Evolutionary conservation across 2,329 filamentous ascomycete species (phyloP).

Genomic region (Onygena corvina): DNA sequence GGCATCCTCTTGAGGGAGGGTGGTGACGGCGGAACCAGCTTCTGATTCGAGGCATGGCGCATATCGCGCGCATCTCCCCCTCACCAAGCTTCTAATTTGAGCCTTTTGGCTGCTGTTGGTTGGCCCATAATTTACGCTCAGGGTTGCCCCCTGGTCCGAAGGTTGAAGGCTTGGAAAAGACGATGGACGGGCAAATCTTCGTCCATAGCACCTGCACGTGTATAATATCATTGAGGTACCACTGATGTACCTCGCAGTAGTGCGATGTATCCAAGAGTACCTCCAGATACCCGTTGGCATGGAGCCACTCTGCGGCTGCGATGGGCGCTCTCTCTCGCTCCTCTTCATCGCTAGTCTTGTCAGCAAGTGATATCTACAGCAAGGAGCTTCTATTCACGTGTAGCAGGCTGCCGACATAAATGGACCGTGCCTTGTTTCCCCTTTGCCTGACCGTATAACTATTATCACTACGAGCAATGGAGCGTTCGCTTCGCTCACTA

Average conservation of each 20-base stretch:
- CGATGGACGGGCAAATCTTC: not conserved
- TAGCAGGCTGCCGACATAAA: not conserved
- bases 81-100: slow-evolving; percentile 4
- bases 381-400: not conserved
- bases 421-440: too few relatives aligned
- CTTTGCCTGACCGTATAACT: too few relatives aligned
- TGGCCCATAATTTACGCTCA: not conserved
- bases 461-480: too few relatives aligned
- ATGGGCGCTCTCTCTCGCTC: not conserved
- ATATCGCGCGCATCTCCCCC: slow-evolving; percentile 4
- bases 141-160: not conserved
- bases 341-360: not conserved
- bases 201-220: not conserved
- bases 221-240: not conserved
- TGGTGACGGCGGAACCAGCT: not conserved
- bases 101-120: not conserved
- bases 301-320: not conserved
- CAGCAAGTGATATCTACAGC: not conserved
- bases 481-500: too few relatives aligned
- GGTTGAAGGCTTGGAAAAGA: not conserved
- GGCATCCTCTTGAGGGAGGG: not conserved
- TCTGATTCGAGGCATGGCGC: slow-evolving; percentile 3
- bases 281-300: not conserved
- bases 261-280: not conserved
- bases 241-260: slow-evolving; percentile 3